Conservation (phyloP, 768 basidiomycete genomes). For the Fomitopsis serialis region DNA sequence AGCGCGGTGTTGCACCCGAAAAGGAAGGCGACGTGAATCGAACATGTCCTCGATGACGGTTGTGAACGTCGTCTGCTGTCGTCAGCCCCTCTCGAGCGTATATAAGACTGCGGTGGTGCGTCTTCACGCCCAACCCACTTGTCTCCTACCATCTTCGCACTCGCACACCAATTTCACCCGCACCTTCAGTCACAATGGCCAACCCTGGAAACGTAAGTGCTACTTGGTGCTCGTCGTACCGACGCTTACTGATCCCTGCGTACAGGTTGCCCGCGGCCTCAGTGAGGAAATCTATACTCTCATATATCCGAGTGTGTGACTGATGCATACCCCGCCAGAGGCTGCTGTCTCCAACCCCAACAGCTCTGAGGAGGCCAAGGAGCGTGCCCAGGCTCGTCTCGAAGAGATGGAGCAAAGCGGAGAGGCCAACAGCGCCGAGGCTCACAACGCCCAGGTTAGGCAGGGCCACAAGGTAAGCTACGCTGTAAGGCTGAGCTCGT, state of each 20-base stretch:
- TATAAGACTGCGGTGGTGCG: background rate
- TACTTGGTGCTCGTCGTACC: background rate
- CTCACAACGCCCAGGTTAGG: constrained; percentile 11
- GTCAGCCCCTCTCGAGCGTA: background rate
- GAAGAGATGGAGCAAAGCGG: constrained; percentile 7
- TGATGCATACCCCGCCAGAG: constrained; percentile 2
- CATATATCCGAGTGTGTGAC: background rate
- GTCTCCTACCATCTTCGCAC: background rate
- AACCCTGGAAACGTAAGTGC: constrained; percentile 15
- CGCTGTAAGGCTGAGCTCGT: background rate
- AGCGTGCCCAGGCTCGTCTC: constrained; percentile 9
- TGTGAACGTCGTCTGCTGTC: background rate
- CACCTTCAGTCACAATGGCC: constrained; percentile 6
- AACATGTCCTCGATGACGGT: background rate
- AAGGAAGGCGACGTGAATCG: background rate
- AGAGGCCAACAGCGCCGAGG: constrained; percentile 6
- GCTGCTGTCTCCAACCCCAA: constrained; percentile 13
- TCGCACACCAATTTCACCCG: background rate
- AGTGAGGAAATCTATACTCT: constrained; percentile 3
- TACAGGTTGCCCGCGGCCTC: constrained; percentile 13
- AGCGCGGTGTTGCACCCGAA: background rate
- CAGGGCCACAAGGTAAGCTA: constrained; percentile 9
- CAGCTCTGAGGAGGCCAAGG: constrained; percentile 14
- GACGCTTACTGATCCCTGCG: background rate
- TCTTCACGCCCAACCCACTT: background rate